Percentiles rank a stretch among this genome's conserved stretches.
These are phyloP conservation scores for Candida bentonensis DNA, from an alignment of 805 yeast species.

Conservation along the genomic window DNA sequence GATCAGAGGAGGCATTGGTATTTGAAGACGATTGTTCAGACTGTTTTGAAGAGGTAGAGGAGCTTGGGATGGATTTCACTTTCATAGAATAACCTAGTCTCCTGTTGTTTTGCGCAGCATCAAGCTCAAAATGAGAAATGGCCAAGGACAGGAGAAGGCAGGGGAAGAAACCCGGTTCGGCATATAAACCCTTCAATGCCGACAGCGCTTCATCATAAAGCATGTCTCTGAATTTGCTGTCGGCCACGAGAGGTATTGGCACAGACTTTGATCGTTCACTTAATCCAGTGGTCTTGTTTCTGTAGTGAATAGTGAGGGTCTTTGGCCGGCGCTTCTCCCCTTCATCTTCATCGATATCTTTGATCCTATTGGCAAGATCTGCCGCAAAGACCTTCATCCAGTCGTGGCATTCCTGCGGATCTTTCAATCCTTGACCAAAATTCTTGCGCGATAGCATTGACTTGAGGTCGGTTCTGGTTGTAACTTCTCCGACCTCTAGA, in stretches of 20 bases:
- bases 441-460: constrained; percentile 87
- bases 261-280: constrained; percentile 12
- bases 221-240: constrained; percentile 24
- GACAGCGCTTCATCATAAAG: constrained; percentile 10
- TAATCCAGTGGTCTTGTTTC: constrained; percentile 12
- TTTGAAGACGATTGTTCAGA: too few species aligned
- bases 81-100: not conserved
- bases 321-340: constrained; percentile 34
- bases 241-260: constrained; percentile 18
- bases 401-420: constrained; percentile 41
- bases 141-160: constrained; percentile 6
- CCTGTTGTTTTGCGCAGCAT: not conserved
- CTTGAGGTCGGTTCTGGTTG: constrained; percentile 47
- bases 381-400: constrained; percentile 82
- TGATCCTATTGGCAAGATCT: constrained; percentile 56
- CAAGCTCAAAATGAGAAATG: constrained; percentile 4
- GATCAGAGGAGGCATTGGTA: too few species aligned
- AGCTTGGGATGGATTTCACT: too few species aligned
- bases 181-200: not conserved
- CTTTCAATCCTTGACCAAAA: constrained; percentile 43
- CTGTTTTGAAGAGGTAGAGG: too few species aligned
- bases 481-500: constrained; percentile 35
- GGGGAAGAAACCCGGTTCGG: constrained; percentile 4
- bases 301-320: constrained; percentile 32
- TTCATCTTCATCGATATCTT: constrained; percentile 61